These are phyloP conservation scores for Colletotrichum eleusines DNA, from an alignment of 2,329 filamentous ascomycete species.

Conservation along the genomic window DNA sequence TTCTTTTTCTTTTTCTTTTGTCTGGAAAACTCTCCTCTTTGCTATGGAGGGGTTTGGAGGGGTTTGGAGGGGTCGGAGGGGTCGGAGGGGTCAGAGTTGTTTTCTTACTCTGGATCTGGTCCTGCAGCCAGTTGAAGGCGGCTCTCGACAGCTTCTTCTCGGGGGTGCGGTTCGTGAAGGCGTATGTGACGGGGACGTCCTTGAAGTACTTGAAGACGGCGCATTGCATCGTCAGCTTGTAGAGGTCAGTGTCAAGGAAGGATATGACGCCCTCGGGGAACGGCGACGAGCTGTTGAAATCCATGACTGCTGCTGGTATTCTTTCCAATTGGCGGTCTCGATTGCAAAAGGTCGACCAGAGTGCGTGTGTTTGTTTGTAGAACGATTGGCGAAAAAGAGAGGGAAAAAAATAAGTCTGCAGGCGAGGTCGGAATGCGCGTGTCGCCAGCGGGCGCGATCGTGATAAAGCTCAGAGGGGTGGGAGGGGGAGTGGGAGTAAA, in stretches of 20 bases:
- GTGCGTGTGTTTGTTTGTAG: not conserved
- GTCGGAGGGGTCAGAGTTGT: slow-evolving; percentile 1
- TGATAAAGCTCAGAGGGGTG: slow-evolving; percentile 34
- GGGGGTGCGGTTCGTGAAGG: slow-evolving; percentile 94
- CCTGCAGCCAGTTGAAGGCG: slow-evolving; percentile 86
- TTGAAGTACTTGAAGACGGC: slow-evolving; percentile 94
- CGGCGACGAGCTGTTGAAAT: slow-evolving; percentile 74
- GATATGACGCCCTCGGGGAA: slow-evolving; percentile 84
- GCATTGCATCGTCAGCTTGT: slow-evolving; percentile 99
- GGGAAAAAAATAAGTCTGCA: slow-evolving; percentile 23
- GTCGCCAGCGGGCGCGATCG: slow-evolving; percentile 30
- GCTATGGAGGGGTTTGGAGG: not conserved
- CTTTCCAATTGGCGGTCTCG: not conserved
- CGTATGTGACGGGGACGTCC: slow-evolving; percentile 84
- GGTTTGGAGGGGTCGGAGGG: not conserved
- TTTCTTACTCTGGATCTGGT: slow-evolving; percentile 82
- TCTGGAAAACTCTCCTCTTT: not conserved
- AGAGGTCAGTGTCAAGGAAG: slow-evolving; percentile 85
- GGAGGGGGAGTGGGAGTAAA: slow-evolving; percentile 1
- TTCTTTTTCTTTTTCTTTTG: not conserved
- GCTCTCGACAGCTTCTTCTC: slow-evolving; percentile 89
- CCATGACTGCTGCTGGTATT: slow-evolving; percentile 57
- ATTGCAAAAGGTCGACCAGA: not conserved
- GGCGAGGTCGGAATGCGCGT: slow-evolving; percentile 19
- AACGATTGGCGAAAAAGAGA: not conserved